phyloP scores from a whole-genome alignment of 1,139 yeast genomes.

The Debaryomyces subglobosus region DNA sequence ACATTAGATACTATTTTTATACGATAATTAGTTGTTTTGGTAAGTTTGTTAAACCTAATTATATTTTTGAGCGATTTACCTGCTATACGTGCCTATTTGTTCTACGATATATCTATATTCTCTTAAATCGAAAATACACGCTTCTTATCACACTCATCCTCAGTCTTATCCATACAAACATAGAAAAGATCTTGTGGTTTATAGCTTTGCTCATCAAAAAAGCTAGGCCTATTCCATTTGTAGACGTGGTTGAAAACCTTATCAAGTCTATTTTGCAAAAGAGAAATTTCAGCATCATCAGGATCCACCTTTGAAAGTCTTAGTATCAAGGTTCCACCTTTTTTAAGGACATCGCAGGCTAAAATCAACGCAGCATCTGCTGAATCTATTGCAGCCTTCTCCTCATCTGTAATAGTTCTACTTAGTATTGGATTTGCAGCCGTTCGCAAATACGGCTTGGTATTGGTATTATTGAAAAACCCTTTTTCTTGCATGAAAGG shows the following conservation, averaged over 20 bases:
- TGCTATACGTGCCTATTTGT: not conserved
- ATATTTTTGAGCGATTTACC: not conserved
- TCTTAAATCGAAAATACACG: slow-evolving; percentile 38
- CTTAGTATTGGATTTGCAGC: slow-evolving; percentile 30
- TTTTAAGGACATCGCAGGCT: slow-evolving; percentile 66
- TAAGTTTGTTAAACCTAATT: not conserved
- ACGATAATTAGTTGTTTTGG: slow-evolving; percentile 7
- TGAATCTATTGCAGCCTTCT: slow-evolving; percentile 54
- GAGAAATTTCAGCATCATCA: slow-evolving; percentile 54
- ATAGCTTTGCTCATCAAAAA: slow-evolving; percentile 52
- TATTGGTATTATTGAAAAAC: slow-evolving; percentile 72
- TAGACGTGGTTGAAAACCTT: slow-evolving; percentile 61
- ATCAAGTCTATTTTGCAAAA: slow-evolving; percentile 59
- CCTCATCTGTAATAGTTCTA: slow-evolving; percentile 27
- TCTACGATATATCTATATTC: not conserved
- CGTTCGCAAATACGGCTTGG: slow-evolving; percentile 60
- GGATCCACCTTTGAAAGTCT: slow-evolving; percentile 66
- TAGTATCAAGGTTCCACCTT: slow-evolving; percentile 74
- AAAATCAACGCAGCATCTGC: slow-evolving; percentile 90
- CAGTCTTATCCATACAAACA: slow-evolving; percentile 56
- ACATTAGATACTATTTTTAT: slow-evolving; percentile 1
- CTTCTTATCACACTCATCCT: slow-evolving; percentile 47
- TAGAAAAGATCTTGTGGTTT: slow-evolving; percentile 71
- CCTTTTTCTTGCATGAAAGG: slow-evolving; percentile 70
- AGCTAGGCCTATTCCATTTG: slow-evolving; percentile 16